Percentiles rank a stretch among this genome's conserved stretches.
These are phyloP conservation scores for Colletotrichum incanum DNA, from an alignment of 2,329 filamentous ascomycete genomes.

Conservation along the genomic window DNA sequence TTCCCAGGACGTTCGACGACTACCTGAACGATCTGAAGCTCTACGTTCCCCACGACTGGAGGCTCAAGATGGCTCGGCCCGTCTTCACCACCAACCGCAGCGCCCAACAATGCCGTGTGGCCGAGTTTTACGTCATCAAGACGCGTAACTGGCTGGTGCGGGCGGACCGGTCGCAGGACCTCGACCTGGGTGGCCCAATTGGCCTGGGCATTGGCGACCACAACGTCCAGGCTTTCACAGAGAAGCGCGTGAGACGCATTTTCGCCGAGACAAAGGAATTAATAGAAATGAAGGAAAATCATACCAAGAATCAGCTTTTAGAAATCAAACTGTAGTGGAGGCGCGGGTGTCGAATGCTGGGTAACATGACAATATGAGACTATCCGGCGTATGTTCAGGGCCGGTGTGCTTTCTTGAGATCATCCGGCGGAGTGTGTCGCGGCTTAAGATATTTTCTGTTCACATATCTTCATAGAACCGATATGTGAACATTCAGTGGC, in stretches of 20 bases:
- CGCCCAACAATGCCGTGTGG: neutral
- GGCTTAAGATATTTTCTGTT: too few relatives aligned
- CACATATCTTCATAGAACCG: too few relatives aligned
- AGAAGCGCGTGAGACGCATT: slow-evolving; percentile 1
- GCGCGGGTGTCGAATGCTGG: too few relatives aligned
- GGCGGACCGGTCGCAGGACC: neutral
- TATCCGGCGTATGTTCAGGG: too few relatives aligned
- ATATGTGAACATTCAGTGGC: too few relatives aligned
- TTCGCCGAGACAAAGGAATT: neutral
- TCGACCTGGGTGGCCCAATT: neutral
- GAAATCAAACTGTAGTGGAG: neutral
- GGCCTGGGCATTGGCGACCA: neutral
- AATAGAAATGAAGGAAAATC: neutral
- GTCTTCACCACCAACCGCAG: neutral
- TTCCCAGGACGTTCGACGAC: neutral
- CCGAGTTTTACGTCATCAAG: neutral
- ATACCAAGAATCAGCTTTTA: neutral
- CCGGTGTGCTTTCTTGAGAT: too few relatives aligned
- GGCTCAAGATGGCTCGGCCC: neutral
- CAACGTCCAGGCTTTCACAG: neutral
- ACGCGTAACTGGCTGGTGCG: neutral
- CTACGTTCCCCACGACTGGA: neutral
- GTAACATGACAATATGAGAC: neutral
- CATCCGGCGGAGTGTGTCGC: too few relatives aligned
- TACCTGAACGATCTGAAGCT: neutral